phyloP scores from a whole-genome alignment of 2,329 filamentous ascomycete genomes.

The Aspergillus phoenicis region DNA sequence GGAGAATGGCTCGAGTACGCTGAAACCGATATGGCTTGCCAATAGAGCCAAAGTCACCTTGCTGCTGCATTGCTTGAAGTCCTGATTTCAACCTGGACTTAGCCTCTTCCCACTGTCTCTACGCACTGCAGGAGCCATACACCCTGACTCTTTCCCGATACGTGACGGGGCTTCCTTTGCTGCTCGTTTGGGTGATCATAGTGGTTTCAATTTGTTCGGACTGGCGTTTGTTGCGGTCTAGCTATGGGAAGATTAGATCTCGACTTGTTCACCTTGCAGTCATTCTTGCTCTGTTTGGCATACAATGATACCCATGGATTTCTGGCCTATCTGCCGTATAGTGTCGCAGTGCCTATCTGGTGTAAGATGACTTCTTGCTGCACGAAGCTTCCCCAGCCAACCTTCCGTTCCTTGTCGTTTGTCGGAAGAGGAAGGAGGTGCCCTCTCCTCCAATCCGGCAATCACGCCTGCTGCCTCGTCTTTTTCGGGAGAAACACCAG shows the following conservation, averaged over 20 bases:
- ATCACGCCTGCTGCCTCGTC: background rate
- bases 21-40: constrained; percentile 43
- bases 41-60: constrained; percentile 21
- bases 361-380: background rate
- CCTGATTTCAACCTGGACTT: background rate
- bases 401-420: background rate
- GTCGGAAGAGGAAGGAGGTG: background rate
- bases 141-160: background rate
- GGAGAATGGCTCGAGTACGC: constrained; percentile 51
- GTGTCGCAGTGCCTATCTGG: background rate
- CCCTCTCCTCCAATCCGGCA: background rate
- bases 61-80: background rate
- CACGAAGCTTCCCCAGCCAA: background rate
- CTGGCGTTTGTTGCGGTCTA: constrained; percentile 5
- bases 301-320: constrained; percentile 28
- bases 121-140: background rate
- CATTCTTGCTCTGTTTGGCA: constrained; percentile 18
- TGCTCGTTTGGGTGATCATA: background rate
- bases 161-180: background rate
- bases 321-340: constrained; percentile 6
- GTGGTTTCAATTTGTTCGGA: background rate
- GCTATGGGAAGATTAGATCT: background rate
- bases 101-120: background rate
- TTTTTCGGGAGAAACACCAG: background rate
- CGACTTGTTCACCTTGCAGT: background rate